Conservation (phyloP, 2,329 filamentous ascomycete genomes). For the Colletotrichum paranaense region DNA sequence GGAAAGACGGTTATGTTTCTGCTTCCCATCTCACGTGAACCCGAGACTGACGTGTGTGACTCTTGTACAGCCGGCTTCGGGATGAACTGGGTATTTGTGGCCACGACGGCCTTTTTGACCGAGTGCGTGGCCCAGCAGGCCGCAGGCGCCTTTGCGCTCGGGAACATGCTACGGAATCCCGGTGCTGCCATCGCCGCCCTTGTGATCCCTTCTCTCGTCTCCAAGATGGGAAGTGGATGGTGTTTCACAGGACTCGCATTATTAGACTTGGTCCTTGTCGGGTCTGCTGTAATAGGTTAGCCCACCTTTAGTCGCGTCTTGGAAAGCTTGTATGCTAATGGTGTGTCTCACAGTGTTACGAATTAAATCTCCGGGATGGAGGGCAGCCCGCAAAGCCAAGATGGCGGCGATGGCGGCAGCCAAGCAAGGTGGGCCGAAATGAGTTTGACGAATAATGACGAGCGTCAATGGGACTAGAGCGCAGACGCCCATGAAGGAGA, state of each 20-base stretch:
- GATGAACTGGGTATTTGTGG: conserved; percentile 54
- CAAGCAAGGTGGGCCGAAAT: conserved; percentile 17
- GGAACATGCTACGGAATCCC: conserved; percentile 52
- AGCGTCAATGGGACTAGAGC: background rate
- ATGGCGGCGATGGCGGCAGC: conserved; percentile 28
- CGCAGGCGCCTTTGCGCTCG: conserved; percentile 53
- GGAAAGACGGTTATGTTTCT: rapidly evolving
- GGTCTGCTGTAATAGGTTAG: conserved; percentile 39
- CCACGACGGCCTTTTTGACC: conserved; percentile 53
- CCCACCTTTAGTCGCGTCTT: background rate
- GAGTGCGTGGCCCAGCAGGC: conserved; percentile 51
- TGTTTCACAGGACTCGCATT: conserved; percentile 51
- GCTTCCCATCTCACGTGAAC: background rate
- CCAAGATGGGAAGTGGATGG: conserved; percentile 50
- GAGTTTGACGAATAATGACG: background rate
- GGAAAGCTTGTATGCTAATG: background rate
- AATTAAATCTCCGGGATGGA: conserved; percentile 31
- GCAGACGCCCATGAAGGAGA: background rate
- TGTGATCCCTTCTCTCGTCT: conserved; percentile 47
- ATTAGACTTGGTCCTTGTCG: conserved; percentile 43
- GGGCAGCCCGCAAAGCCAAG: conserved; percentile 27
- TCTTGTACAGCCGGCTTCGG: conserved; percentile 45
- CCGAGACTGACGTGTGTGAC: conserved; percentile 18
- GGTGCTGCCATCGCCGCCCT: conserved; percentile 51
- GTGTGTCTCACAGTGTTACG: conserved; percentile 7